Conservation (phyloP, 768 basidiomycete species). For the Naematelia aurantialba region DNA sequence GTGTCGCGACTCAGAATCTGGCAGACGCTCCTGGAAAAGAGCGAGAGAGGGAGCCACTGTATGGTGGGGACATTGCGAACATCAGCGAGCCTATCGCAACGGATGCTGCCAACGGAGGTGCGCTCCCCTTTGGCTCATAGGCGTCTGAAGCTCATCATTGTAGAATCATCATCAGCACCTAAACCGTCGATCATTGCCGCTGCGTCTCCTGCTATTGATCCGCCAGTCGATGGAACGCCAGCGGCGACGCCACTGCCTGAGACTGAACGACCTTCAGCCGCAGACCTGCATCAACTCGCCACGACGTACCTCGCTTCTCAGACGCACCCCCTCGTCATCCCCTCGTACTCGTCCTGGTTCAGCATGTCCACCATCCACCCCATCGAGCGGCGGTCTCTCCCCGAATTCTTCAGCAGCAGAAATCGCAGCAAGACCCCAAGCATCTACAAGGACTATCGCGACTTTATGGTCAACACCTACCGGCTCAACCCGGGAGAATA, state of each 20-base stretch:
- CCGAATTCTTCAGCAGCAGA: slow-evolving; percentile 96
- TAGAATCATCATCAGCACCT: slow-evolving; percentile 15
- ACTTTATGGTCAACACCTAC: slow-evolving; percentile 99
- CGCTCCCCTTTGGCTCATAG: neutral
- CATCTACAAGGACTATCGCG: slow-evolving; percentile 98
- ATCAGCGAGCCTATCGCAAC: slow-evolving; percentile 51
- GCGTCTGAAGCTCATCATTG: neutral
- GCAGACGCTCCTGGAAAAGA: slow-evolving; percentile 79
- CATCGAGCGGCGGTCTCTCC: slow-evolving; percentile 84
- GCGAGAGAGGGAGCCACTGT: slow-evolving; percentile 78
- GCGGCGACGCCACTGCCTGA: slow-evolving; percentile 56
- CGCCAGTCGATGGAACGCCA: slow-evolving; percentile 16
- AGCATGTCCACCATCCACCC: slow-evolving; percentile 89
- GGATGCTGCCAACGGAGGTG: slow-evolving; percentile 22
- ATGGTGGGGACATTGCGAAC: slow-evolving; percentile 74
- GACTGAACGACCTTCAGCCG: slow-evolving; percentile 78
- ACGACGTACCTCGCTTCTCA: slow-evolving; percentile 90
- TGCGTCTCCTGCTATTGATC: slow-evolving; percentile 10
- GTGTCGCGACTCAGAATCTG: slow-evolving; percentile 56
- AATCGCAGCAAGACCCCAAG: slow-evolving; percentile 93
- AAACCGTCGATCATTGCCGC: neutral
- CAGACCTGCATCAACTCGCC: slow-evolving; percentile 46
- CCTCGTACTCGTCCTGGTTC: slow-evolving; percentile 97
- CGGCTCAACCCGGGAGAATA: slow-evolving; percentile 90
- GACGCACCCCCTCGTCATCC: slow-evolving; percentile 93